Base-by-base conservation (phyloP, 768 basidiomycete species). In the Rhizopogon vulgaris region DNA sequence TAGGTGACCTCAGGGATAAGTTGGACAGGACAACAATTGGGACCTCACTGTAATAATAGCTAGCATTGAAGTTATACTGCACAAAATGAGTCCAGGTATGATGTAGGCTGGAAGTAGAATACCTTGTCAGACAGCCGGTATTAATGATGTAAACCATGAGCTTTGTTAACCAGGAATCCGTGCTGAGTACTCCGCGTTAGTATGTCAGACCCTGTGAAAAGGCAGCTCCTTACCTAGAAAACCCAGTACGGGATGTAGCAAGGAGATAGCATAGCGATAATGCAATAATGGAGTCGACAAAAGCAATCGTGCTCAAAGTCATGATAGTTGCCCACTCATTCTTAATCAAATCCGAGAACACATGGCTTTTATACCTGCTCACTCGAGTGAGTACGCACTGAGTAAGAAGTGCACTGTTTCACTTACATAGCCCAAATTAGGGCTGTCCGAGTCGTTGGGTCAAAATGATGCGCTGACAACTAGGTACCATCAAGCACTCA, bases 51-150 rank as follows among this genome's bases (percentile, higher is more conserved):
- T 42, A 14, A 49, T 42, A 17, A 42, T 28, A 27, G 7, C 3
- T 18, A 4, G 1, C 9, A 43, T 17, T 27, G 41, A 32, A 47
- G n/a, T 32, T 9, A 46, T 11, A 24, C 41, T 50, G 14, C 5
- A 43, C 6, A 15, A 47, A 10, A 27, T 39, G 24, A 48, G 15
- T 48, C 17, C 10, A 30, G 4, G 27, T 15, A 30, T 41, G 18
- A 7, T 14, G n/a, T 9, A 11, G 17, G 12, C 22, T 32, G 8
- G 41, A 50, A 32, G 17, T 12, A 30, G 27, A 22, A n/a, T 41
- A 50, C 40, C 49, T 50, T 15, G 49, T 50, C 24, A 46, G 7
- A 46, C 27, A 34, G 3, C 49, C 49, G 2, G 25, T 47, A n/a
- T 47, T 47, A 10, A 47, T 28, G 28, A 4, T 15, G 17, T 47